Evolutionary conservation across 371 early-diverging fungal genomes (phyloP).

Genomic region (Encephalitozoon cuniculi): DNA sequence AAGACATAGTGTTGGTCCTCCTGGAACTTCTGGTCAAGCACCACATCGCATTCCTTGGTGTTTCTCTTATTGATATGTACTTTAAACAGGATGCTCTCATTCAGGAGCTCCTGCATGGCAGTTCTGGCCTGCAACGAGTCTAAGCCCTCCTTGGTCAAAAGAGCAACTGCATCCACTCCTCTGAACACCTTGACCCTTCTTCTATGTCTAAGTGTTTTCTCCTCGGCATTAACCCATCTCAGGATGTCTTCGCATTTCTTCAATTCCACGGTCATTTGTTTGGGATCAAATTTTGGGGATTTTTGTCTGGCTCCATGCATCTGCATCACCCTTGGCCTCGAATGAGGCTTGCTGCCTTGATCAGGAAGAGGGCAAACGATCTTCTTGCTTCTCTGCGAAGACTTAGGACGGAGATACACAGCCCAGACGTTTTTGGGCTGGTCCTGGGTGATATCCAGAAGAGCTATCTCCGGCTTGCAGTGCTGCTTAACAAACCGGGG

Average conservation of each 20-base stretch:
- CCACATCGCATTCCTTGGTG: conserved; percentile 34
- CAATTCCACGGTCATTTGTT: neutral
- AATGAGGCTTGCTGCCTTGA: neutral
- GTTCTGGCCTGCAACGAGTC: conserved; percentile 20
- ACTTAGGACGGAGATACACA: neutral
- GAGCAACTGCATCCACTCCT: conserved; percentile 37
- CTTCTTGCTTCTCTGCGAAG: neutral
- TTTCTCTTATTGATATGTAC: conserved; percentile 30
- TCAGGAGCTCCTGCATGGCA: conserved; percentile 40
- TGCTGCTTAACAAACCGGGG: neutral
- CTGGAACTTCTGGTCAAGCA: conserved; percentile 40
- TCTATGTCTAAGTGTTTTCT: conserved; percentile 49
- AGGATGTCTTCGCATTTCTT: conserved; percentile 25
- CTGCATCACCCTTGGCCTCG: neutral
- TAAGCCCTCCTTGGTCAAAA: conserved; percentile 29
- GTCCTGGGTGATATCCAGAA: neutral
- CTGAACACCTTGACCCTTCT: conserved; percentile 51
- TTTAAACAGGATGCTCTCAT: conserved; percentile 45
- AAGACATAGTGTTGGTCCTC: conserved; percentile 73
- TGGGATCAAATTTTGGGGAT: neutral
- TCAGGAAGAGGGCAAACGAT: neutral
- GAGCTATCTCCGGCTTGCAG: neutral
- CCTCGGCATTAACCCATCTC: conserved; percentile 34
- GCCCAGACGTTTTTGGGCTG: neutral
- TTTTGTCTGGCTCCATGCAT: neutral